Percentiles rank a stretch among this genome's conserved stretches.
Evolutionary conservation across 108 stramenopile genomes (phyloP).

Genomic region (Skeletonema marinoi): DNA sequence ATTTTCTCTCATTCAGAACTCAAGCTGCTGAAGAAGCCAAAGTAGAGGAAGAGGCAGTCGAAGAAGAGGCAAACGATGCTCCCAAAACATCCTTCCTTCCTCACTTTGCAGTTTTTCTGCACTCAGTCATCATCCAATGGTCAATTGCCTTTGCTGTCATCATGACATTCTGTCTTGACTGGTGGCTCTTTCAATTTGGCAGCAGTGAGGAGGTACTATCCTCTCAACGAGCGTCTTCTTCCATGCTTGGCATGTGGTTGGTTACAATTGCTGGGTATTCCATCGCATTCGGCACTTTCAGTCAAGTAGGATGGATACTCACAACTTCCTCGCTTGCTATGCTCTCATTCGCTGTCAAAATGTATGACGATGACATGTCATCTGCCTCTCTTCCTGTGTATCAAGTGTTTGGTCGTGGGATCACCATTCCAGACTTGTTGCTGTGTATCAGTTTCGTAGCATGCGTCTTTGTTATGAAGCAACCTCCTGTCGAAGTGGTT

Average conservation of each 20-base stretch:
- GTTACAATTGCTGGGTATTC: slow-evolving; percentile 20
- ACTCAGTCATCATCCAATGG: slow-evolving; percentile 22
- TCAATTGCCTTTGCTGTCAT: slow-evolving; percentile 21
- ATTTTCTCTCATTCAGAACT: neutral
- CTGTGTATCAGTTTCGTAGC: slow-evolving; percentile 9
- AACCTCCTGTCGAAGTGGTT: neutral
- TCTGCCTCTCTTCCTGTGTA: slow-evolving; percentile 25
- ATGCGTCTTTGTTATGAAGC: neutral
- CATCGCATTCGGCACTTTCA: slow-evolving; percentile 10
- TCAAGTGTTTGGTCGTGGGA: neutral
- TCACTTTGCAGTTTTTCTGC: slow-evolving; percentile 1
- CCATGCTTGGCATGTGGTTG: slow-evolving; percentile 21
- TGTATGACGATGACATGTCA: neutral
- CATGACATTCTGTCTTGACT: slow-evolving; percentile 21
- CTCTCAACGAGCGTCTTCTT: slow-evolving; percentile 16
- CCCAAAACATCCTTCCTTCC: neutral
- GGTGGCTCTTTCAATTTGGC: slow-evolving; percentile 20
- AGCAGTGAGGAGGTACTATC: neutral
- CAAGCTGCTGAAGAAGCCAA: slow-evolving; percentile 2
- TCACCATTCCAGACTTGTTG: slow-evolving; percentile 20
- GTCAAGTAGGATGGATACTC: slow-evolving; percentile 16
- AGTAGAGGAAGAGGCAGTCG: neutral
- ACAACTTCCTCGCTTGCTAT: slow-evolving; percentile 11
- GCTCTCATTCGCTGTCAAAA: slow-evolving; percentile 5
- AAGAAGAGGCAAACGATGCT: neutral